Evolutionary conservation across 495 filamentous ascomycete genomes (phyloP), one percentile per base, ranked within the genome.

Genomic region (Neurospora tetrasperma): DNA sequence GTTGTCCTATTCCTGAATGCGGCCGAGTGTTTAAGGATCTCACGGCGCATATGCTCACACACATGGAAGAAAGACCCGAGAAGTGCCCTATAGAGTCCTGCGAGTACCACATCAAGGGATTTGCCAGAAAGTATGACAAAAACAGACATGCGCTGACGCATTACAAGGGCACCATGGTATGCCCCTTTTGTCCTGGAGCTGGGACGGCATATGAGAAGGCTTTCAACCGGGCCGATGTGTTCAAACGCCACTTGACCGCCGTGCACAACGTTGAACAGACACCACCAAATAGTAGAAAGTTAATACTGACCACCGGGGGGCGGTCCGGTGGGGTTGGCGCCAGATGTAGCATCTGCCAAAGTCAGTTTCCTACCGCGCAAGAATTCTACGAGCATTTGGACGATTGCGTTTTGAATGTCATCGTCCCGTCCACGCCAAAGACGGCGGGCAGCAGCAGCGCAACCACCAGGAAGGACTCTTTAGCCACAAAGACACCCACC

Each of bases 161-260:
- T 76, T 99, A 99, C 86, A 98, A 98, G 81, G 96, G 96, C 6
- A 98, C 94, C 7, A 98, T 99, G 96, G 93, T 98, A 16, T 99
- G 96, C 80, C 94, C 95, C 12, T 98, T 99, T 82, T 99, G 96
- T 74, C 93, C 96, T 3, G 94, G 94, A 3, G 92, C 92, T 23
- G 96, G 96, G 12, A 96, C 94, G 0, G 88, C 94, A 2, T 93
- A 92, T 3, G 96, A 98, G 81, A 99, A 99, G 86, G 96, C 93
- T 72, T 99, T 99, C 84, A 99, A 99, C 84, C 89, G 96, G 27
- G 96, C 96, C 38, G 96, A 99, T 78, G 96, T 99, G 62, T 99
- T 99, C 87, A 99, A 98, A 86, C 89, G 96, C 35, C 96, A 99
- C 80, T 83, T 99, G 73, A 97, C 94, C 38, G 92, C 94, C 1